Conservation (phyloP, 148 eudicot species). For the Camellia sinensis region DNA sequence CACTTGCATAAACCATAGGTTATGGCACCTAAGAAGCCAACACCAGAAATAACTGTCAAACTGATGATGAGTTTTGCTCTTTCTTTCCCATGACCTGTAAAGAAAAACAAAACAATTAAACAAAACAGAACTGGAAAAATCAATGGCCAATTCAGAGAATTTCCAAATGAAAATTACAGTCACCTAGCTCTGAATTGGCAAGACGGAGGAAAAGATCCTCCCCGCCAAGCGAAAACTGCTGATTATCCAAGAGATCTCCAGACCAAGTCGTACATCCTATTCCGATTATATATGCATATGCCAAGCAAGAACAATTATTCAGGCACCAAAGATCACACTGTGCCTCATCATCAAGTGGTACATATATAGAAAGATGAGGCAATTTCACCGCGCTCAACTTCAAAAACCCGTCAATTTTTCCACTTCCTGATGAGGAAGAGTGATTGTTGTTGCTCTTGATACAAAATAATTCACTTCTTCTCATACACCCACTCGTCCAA, state of each 20-base stretch:
- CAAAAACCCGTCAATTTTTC: conserved; percentile 16
- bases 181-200: conserved; percentile 18
- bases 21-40: background rate
- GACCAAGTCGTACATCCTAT: conserved; percentile 14
- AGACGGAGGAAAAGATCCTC: conserved; percentile 16
- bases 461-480: conserved; percentile 14
- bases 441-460: background rate
- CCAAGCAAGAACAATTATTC: conserved; percentile 18
- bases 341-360: background rate
- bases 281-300: conserved; percentile 10
- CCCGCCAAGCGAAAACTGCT: conserved; percentile 8
- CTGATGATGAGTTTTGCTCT: too few relatives aligned
- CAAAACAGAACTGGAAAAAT: background rate
- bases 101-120: background rate
- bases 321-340: conserved; percentile 10
- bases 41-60: background rate
- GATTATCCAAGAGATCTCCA: conserved; percentile 12
- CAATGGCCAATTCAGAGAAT: background rate
- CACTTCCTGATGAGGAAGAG: background rate
- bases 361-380: conserved; percentile 2
- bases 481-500: conserved; percentile 9
- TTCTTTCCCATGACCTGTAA: conserved; percentile 1
- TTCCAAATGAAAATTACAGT: background rate
- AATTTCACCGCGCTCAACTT: conserved; percentile 11
- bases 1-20: background rate